Evolutionary conservation across 2,329 filamentous ascomycete species (phyloP).

Genomic region (Nothophaeocryptopus gaeumannii): DNA sequence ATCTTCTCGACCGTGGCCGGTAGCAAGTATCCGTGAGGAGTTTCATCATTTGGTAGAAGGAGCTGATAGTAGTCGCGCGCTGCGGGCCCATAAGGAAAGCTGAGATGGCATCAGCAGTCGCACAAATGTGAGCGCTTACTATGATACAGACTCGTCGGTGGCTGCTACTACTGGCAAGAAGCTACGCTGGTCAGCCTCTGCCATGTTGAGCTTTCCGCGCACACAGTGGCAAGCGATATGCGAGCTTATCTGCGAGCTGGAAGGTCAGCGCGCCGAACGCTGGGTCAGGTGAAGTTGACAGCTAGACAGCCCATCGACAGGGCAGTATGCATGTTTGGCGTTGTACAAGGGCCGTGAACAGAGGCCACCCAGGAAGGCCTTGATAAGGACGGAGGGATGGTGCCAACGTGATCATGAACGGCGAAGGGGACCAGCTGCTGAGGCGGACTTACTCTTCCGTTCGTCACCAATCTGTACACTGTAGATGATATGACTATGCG

Average conservation of each 20-base stretch:
- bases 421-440: background rate
- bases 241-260: no score
- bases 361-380: background rate
- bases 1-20: slow-evolving; percentile 58
- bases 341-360: background rate
- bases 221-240: no score
- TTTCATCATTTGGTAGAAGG: slow-evolving; percentile 63
- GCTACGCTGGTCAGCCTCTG: background rate
- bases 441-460: background rate
- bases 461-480: background rate
- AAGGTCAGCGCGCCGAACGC: no score
- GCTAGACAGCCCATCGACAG: slow-evolving; percentile 1
- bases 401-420: slow-evolving; percentile 1
- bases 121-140: background rate
- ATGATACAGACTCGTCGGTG: slow-evolving; percentile 11
- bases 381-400: background rate
- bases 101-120: background rate
- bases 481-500: background rate
- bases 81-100: slow-evolving; percentile 48
- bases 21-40: slow-evolving; percentile 59
- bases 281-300: no score
- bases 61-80: slow-evolving; percentile 55
- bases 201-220: background rate
- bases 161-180: slow-evolving; percentile 12
- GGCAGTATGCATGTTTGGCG: background rate